phyloP scores from a whole-genome alignment of 2,329 filamentous ascomycete species.

The Apiospora saccharicola region DNA sequence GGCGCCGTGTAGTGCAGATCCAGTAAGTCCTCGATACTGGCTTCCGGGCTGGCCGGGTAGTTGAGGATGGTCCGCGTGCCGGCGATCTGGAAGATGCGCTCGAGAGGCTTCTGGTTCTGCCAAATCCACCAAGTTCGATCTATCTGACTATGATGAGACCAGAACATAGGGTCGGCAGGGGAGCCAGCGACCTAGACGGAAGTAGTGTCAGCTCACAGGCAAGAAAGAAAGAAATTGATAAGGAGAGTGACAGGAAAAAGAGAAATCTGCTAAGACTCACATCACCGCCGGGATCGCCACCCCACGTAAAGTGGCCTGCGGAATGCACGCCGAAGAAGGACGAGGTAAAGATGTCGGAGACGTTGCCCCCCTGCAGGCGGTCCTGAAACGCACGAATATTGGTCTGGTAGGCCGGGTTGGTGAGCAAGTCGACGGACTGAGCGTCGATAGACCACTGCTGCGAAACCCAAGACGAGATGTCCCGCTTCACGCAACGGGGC shows the following conservation, averaged over 20 bases:
- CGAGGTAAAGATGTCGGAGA: conserved; percentile 12
- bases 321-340: conserved; percentile 39
- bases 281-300: conserved; percentile 44
- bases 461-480: conserved; percentile 27
- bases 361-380: conserved; percentile 16
- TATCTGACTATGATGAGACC: conserved; percentile 31
- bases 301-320: conserved; percentile 46
- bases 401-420: conserved; percentile 29
- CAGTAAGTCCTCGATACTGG: conserved; percentile 36
- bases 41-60: conserved; percentile 33
- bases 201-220: neutral
- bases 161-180: conserved; percentile 27
- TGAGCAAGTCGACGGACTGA: conserved; percentile 36
- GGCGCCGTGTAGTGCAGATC: conserved; percentile 29
- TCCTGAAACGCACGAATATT: conserved; percentile 28
- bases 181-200: conserved; percentile 21
- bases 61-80: conserved; percentile 36
- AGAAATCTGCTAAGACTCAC: no score
- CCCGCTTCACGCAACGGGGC: conserved; percentile 30
- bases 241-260: no score
- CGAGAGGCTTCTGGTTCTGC: conserved; percentile 35
- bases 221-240: no score
- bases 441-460: conserved; percentile 35
- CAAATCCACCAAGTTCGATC: conserved; percentile 39
- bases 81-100: conserved; percentile 32